Conservation (phyloP, 352 stramenopile species). For the Elongisporangium undulatum region DNA sequence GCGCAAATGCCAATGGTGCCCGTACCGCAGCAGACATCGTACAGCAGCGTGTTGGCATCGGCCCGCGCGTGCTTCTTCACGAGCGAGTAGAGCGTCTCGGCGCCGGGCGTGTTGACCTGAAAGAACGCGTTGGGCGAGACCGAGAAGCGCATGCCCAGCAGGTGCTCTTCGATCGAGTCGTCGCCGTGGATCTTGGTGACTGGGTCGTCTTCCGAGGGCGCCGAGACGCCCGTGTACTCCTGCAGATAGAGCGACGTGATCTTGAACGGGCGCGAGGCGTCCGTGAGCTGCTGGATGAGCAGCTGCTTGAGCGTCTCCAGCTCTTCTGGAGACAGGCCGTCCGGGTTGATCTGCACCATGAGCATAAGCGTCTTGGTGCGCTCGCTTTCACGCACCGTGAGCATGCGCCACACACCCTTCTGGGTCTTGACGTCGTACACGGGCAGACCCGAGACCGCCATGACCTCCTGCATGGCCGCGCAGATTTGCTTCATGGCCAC, state of each 20-base stretch:
- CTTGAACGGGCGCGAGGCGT: constrained; percentile 25
- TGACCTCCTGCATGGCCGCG: constrained; percentile 49
- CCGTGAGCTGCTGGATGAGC: constrained; percentile 41
- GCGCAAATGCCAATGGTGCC: constrained; percentile 97
- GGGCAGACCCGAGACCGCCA: constrained; percentile 48
- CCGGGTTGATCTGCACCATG: constrained; percentile 69
- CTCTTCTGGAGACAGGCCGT: constrained; percentile 26
- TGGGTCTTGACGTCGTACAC: constrained; percentile 76
- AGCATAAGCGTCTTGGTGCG: constrained; percentile 73
- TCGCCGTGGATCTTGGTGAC: constrained; percentile 74
- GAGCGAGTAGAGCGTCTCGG: constrained; percentile 94
- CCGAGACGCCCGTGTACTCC: constrained; percentile 89
- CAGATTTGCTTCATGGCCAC: constrained; percentile 80
- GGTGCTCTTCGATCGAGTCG: constrained; percentile 71
- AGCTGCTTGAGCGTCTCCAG: constrained; percentile 32
- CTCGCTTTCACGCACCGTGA: constrained; percentile 70
- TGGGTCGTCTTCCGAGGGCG: constrained; percentile 85
- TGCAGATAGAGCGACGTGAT: constrained; percentile 92
- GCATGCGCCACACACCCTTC: constrained; percentile 64
- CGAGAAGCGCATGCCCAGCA: constrained; percentile 87
- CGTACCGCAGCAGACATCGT: constrained; percentile 99
- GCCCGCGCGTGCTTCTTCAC: constrained; percentile 87
- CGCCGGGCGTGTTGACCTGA: constrained; percentile 94
- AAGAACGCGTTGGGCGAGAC: constrained; percentile 94
- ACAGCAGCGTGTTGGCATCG: constrained; percentile 84